phyloP scores from a whole-genome alignment of 176 grass and related monocot genomes.

The Raddia guianensis region DNA sequence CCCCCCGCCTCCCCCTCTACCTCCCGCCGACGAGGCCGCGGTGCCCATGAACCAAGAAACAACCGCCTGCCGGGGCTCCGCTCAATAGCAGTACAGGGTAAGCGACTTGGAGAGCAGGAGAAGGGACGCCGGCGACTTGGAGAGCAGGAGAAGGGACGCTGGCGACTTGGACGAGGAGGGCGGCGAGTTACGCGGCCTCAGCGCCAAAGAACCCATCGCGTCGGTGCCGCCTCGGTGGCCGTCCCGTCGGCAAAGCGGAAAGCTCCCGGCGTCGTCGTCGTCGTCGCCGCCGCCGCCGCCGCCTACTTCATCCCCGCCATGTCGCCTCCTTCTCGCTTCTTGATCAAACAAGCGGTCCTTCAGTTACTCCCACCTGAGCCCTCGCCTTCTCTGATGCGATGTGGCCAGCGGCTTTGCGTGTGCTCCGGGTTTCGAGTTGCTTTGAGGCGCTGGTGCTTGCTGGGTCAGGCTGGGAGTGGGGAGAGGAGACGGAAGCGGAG shows the following conservation, averaged over 20 bases:
- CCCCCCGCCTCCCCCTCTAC: background rate
- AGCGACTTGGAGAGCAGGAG: constrained; percentile 94
- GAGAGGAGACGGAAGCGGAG: background rate
- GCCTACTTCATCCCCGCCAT: background rate
- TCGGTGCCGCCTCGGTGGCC: constrained; percentile 25
- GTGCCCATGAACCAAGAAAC: constrained; percentile 60
- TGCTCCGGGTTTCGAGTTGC: background rate
- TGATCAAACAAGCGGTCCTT: constrained; percentile 8
- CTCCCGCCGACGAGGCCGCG: constrained; percentile 49
- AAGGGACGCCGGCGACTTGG: constrained; percentile 61
- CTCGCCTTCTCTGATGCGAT: background rate
- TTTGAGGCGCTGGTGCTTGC: background rate
- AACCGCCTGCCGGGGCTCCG: background rate
- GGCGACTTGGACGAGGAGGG: constrained; percentile 61
- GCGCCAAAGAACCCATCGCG: constrained; percentile 48
- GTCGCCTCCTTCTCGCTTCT: background rate
- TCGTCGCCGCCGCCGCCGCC: constrained; percentile 15
- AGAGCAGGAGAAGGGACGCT: constrained; percentile 73
- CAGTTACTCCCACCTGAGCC: background rate
- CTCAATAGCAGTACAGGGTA: constrained; percentile 59
- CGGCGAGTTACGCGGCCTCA: constrained; percentile 42
- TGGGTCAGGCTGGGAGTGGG: background rate
- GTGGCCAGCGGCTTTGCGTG: constrained; percentile 16
- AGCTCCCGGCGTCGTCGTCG: constrained; percentile 24
- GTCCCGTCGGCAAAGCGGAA: constrained; percentile 30